Evolutionary conservation across 192 early-diverging fungal genomes (phyloP).

Genomic region (Backusella luteola): DNA sequence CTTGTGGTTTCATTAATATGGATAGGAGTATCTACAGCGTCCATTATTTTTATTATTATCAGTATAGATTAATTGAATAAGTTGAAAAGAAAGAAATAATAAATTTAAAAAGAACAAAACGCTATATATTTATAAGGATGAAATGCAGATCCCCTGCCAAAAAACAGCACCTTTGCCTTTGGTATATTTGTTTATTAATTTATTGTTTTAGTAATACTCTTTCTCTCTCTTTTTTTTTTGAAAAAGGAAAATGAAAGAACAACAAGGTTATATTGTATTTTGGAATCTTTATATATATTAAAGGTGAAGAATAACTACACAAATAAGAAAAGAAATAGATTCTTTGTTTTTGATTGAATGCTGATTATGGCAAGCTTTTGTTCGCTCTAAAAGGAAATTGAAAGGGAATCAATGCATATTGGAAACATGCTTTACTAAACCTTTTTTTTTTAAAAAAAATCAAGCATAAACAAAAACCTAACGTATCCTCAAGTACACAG

Average conservation of each 20-base stretch:
- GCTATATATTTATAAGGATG: neutral
- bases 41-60: neutral
- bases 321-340: neutral
- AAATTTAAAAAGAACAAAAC: neutral
- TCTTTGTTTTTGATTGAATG: neutral
- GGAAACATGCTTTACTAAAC: neutral
- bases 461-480: neutral
- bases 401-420: neutral
- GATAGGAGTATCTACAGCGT: neutral
- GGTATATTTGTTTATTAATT: neutral
- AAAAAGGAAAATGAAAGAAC: neutral
- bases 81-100: neutral
- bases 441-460: neutral
- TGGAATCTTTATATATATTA: neutral
- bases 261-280: neutral
- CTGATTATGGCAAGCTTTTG: neutral
- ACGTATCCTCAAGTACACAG: too few species aligned
- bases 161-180: neutral
- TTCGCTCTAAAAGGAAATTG: constrained; percentile 9
- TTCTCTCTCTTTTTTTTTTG: neutral
- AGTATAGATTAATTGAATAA: neutral
- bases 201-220: neutral
- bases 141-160: neutral
- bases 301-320: neutral
- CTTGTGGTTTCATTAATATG: neutral